Percentiles rank a stretch among this genome's conserved stretches.
phyloP scores from a whole-genome alignment of 768 basidiomycete genomes.

The Mycena sanguinolenta region DNA sequence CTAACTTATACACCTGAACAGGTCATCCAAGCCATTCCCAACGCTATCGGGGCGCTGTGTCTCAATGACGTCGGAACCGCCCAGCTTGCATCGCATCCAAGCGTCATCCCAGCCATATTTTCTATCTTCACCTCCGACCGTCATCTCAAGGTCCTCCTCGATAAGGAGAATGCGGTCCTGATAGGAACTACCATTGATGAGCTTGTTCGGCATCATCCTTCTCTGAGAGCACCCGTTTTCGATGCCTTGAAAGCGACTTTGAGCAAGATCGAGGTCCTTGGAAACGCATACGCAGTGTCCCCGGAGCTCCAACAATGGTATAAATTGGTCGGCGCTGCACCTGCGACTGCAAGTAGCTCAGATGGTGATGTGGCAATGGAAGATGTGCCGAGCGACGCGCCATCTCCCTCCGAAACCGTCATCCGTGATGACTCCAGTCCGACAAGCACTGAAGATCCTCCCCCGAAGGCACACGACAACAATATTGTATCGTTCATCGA shows the following conservation, averaged over 20 bases:
- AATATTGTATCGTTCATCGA: constrained; percentile 83
- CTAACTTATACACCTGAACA: constrained; percentile 46
- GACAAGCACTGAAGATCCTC: constrained; percentile 49
- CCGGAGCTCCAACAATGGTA: constrained; percentile 79
- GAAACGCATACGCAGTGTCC: constrained; percentile 68
- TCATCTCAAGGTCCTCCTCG: constrained; percentile 86
- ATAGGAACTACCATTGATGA: constrained; percentile 95
- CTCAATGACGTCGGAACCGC: constrained; percentile 92
- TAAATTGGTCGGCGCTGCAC: constrained; percentile 55
- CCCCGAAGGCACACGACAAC: constrained; percentile 76
- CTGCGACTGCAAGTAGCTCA: constrained; percentile 26
- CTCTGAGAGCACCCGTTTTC: constrained; percentile 84
- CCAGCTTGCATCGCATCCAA: constrained; percentile 80
- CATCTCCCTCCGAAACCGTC: constrained; percentile 37
- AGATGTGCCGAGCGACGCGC: constrained; percentile 46
- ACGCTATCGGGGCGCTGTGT: constrained; percentile 96
- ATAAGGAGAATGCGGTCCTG: constrained; percentile 92
- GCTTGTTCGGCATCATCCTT: constrained; percentile 95
- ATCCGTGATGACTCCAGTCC: constrained; percentile 32
- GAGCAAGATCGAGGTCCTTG: constrained; percentile 80
- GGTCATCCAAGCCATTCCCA: constrained; percentile 94
- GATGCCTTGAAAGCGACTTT: constrained; percentile 81
- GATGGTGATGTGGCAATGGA: constrained; percentile 65
- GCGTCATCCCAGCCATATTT: constrained; percentile 88
- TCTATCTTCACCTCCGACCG: constrained; percentile 88